Evolutionary conservation across 164 flowering plant species (phyloP).

Genomic region (Stephania yunnanensis): DNA sequence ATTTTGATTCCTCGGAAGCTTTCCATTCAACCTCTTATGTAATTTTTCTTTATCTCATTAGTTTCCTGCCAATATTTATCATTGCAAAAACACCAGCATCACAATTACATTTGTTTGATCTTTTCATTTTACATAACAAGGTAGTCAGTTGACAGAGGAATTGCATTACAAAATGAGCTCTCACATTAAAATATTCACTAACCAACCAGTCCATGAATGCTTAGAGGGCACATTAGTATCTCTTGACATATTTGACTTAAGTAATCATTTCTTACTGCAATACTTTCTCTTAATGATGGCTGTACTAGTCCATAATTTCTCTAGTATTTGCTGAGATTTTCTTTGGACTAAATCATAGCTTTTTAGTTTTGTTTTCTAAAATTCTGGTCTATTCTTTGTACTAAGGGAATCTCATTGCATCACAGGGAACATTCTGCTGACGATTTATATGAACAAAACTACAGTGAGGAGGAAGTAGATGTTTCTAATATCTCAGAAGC

Average conservation of each 20-base stretch:
- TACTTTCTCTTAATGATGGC: neutral
- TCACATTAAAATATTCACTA: neutral
- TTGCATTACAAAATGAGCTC: neutral
- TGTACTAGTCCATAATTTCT: neutral
- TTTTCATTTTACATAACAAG: too few species aligned
- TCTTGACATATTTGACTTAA: neutral
- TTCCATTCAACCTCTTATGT: too few species aligned
- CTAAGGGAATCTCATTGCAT: neutral
- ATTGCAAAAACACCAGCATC: too few species aligned
- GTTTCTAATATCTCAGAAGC: constrained; percentile 25
- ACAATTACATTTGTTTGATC: too few species aligned
- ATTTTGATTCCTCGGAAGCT: too few species aligned
- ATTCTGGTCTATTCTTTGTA: neutral
- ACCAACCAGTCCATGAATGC: neutral
- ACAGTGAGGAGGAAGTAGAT: constrained; percentile 19
- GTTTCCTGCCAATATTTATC: too few species aligned
- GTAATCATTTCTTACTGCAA: too few species aligned
- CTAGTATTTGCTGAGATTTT: neutral
- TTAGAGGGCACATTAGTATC: neutral
- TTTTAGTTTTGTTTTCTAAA: neutral
- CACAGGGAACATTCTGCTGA: constrained; percentile 32
- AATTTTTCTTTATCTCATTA: too few species aligned
- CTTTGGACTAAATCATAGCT: neutral
- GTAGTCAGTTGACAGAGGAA: too few species aligned
- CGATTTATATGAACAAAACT: constrained; percentile 15